These are phyloP conservation scores for Isatis lusitanica DNA, from an alignment of 441 rosid genomes.

Conservation along the genomic window DNA sequence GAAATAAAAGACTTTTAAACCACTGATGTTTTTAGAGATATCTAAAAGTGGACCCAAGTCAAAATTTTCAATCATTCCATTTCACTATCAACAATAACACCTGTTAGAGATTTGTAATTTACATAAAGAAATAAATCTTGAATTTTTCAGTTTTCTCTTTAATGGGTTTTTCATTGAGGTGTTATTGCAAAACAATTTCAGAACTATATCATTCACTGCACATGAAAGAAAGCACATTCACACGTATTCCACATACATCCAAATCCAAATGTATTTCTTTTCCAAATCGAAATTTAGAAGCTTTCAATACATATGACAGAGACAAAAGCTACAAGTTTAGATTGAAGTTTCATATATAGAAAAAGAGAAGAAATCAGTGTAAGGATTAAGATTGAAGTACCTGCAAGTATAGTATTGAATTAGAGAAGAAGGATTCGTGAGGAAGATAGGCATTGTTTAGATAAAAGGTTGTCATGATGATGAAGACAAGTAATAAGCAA, in stretches of 20 bases:
- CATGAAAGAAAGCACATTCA: not conserved
- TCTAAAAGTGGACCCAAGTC: constrained; percentile 35
- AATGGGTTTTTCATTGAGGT: not conserved
- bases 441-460: constrained; percentile 30
- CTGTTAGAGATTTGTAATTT: not conserved
- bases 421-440: constrained; percentile 3
- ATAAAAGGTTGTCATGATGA: constrained; percentile 22
- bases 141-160: not conserved
- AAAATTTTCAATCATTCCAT: constrained; percentile 21
- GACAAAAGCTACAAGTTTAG: not conserved
- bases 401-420: constrained; percentile 13
- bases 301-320: not conserved
- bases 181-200: constrained; percentile 17
- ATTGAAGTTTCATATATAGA: not conserved
- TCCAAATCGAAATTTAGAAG: not conserved
- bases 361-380: not conserved
- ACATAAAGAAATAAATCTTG: not conserved
- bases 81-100: constrained; percentile 19
- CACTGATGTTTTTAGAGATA: constrained; percentile 26
- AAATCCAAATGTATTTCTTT: too few species aligned
- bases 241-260: not conserved
- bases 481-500: constrained; percentile 11
- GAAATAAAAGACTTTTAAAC: constrained; percentile 18
- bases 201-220: not conserved
- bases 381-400: not conserved